phyloP scores from a whole-genome alignment of 495 filamentous ascomycete species.

The Pseudomonodictys pantanalensis region DNA sequence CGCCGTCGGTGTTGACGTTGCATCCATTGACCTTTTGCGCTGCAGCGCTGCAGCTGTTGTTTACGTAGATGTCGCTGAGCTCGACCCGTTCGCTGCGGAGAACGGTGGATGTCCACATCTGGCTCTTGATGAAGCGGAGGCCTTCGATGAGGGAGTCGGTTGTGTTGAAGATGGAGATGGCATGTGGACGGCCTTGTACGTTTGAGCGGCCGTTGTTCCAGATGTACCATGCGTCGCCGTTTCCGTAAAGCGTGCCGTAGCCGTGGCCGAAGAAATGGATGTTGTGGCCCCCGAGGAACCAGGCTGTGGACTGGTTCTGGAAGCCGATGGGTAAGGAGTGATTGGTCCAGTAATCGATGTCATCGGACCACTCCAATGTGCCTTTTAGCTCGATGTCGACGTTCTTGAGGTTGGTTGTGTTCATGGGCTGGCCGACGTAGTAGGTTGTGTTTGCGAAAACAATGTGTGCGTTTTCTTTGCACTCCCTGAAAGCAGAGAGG shows the following conservation, averaged over 20 bases:
- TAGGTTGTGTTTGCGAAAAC: constrained; percentile 23
- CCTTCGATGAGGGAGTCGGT: constrained; percentile 2
- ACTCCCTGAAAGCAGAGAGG: constrained; percentile 27
- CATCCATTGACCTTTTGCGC: not conserved
- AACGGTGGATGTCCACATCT: constrained; percentile 1
- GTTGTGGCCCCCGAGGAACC: not conserved
- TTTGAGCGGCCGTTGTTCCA: not conserved
- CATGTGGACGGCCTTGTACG: not conserved
- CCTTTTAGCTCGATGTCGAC: constrained; percentile 28
- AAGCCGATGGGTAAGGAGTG: not conserved
- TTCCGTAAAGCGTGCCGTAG: not conserved
- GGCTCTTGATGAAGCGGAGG: not conserved
- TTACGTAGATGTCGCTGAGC: not conserved
- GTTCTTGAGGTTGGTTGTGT: constrained; percentile 24
- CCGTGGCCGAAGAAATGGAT: not conserved
- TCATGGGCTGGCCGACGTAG: constrained; percentile 30
- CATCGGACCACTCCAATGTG: constrained; percentile 4
- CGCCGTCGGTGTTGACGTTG: not conserved
- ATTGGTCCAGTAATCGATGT: constrained; percentile 1
- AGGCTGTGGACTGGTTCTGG: constrained; percentile 1
- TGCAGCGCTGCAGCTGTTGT: not conserved
- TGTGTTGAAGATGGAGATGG: not conserved
- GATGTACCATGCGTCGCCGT: not conserved
- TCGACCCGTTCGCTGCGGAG: not conserved
- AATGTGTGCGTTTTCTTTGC: constrained; percentile 19